Evolutionary conservation across 495 filamentous ascomycete species (phyloP).

Genomic region (Neurospora sp.): DNA sequence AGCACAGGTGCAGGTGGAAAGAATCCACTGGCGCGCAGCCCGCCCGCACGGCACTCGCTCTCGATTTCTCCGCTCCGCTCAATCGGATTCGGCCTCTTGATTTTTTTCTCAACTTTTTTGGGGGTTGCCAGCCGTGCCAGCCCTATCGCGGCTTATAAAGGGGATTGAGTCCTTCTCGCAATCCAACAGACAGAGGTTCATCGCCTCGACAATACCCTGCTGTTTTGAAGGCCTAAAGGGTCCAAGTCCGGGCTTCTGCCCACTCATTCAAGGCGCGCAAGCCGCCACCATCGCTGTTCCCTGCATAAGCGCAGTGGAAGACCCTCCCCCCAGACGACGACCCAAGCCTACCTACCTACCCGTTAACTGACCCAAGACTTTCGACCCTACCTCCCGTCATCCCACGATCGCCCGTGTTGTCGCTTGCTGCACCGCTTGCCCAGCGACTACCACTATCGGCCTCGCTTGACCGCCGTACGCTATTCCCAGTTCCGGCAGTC

Average conservation of each 20-base stretch:
- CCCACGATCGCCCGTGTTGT: neutral
- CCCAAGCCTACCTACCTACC: neutral
- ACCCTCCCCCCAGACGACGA: slow-evolving; percentile 6
- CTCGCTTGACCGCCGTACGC: neutral
- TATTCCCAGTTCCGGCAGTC: neutral
- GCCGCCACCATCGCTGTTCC: slow-evolving; percentile 23
- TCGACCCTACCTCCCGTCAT: neutral
- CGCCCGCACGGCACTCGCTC: neutral
- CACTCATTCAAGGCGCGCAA: slow-evolving; percentile 21
- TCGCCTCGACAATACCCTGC: slow-evolving; percentile 10
- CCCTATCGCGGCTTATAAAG: neutral
- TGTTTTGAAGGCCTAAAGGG: slow-evolving; percentile 18
- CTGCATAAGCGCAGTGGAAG: slow-evolving; percentile 25
- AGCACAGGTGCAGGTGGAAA: neutral
- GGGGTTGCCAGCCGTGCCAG: neutral
- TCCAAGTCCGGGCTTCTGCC: slow-evolving; percentile 16
- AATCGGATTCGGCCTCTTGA: neutral
- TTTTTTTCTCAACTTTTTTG: neutral
- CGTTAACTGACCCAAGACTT: neutral
- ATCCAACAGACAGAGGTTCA: neutral
- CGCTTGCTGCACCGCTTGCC: neutral
- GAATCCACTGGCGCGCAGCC: neutral
- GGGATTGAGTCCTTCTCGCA: neutral
- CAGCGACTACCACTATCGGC: neutral
- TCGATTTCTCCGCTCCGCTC: neutral